Conservation (phyloP, 2,329 filamentous ascomycete genomes). For the Raffaelea arxii region DNA sequence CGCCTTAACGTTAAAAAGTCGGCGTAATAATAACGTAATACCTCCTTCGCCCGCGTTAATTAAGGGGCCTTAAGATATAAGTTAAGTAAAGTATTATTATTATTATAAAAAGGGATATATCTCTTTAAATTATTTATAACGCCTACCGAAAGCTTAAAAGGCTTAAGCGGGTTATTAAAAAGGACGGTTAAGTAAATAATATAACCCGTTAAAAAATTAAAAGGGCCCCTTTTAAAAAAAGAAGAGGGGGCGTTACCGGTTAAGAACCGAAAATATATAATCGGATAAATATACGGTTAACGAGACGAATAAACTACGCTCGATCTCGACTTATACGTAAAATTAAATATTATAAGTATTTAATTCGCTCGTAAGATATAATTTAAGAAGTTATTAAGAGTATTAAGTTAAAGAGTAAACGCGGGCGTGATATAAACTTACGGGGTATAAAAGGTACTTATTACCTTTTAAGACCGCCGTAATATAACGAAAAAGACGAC, state of each 20-base stretch:
- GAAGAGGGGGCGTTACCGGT: too few species aligned
- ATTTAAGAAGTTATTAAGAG: too few species aligned
- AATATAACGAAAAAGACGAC: not conserved
- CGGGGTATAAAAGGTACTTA: not conserved
- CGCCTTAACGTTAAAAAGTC: too few species aligned
- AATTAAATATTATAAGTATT: not conserved
- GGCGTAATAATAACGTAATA: too few species aligned
- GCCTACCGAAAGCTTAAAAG: not conserved
- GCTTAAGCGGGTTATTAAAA: not conserved
- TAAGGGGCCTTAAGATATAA: too few species aligned
- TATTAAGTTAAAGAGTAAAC: not conserved
- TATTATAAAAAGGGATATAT: not conserved
- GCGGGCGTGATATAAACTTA: not conserved
- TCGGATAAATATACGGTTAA: not conserved
- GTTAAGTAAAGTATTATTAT: too few species aligned
- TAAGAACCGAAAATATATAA: not conserved
- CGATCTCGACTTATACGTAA: not conserved
- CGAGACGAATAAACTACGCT: not conserved
- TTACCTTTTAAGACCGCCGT: too few species aligned
- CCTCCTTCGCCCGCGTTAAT: too few species aligned
- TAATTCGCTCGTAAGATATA: too few species aligned
- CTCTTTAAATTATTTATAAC: not conserved
- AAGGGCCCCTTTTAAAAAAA: not conserved
- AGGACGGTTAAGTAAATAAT: not conserved
- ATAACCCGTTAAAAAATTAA: not conserved